Conservation (phyloP, 2,329 filamentous ascomycete genomes). For the Byssochlamys sp. region DNA sequence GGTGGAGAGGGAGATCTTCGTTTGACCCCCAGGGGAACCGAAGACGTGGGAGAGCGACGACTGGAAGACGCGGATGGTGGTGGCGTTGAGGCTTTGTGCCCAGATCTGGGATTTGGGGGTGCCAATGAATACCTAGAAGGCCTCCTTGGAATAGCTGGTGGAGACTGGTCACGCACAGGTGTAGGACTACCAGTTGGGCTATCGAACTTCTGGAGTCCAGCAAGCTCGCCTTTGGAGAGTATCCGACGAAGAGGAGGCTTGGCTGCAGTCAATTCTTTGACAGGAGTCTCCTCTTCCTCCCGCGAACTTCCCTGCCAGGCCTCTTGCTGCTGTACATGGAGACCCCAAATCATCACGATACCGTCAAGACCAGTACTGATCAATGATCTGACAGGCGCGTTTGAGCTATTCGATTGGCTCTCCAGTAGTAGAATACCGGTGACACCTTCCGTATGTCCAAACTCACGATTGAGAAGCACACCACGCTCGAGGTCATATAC, state of each 20-base stretch:
- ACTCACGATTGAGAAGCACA: slow-evolving; percentile 72
- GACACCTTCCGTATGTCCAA: slow-evolving; percentile 89
- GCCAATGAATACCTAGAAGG: slow-evolving; percentile 44
- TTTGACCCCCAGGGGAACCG: slow-evolving; percentile 16
- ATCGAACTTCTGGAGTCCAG: slow-evolving; percentile 58
- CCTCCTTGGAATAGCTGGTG: slow-evolving; percentile 47
- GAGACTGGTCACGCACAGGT: slow-evolving; percentile 36
- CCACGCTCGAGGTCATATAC: slow-evolving; percentile 75
- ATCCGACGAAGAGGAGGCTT: slow-evolving; percentile 74
- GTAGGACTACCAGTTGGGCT: slow-evolving; percentile 34
- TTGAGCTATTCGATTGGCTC: slow-evolving; percentile 16
- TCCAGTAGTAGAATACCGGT: slow-evolving; percentile 70
- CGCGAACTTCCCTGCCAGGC: slow-evolving; percentile 14
- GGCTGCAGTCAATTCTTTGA: slow-evolving; percentile 43
- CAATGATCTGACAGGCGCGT: slow-evolving; percentile 42
- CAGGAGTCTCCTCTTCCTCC: slow-evolving; percentile 30
- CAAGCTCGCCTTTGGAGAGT: slow-evolving; percentile 75
- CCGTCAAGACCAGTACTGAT: slow-evolving; percentile 71
- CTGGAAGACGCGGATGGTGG: slow-evolving; percentile 14
- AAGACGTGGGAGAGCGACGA: slow-evolving; percentile 22
- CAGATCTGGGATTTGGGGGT: slow-evolving; percentile 22
- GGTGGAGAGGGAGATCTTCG: slow-evolving; percentile 32
- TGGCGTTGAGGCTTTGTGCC: slow-evolving; percentile 21
- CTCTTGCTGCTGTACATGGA: slow-evolving; percentile 27
- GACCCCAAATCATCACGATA: slow-evolving; percentile 69